Conservation (phyloP, 768 basidiomycete genomes). For the Gloeopeniophorella convolvens region DNA sequence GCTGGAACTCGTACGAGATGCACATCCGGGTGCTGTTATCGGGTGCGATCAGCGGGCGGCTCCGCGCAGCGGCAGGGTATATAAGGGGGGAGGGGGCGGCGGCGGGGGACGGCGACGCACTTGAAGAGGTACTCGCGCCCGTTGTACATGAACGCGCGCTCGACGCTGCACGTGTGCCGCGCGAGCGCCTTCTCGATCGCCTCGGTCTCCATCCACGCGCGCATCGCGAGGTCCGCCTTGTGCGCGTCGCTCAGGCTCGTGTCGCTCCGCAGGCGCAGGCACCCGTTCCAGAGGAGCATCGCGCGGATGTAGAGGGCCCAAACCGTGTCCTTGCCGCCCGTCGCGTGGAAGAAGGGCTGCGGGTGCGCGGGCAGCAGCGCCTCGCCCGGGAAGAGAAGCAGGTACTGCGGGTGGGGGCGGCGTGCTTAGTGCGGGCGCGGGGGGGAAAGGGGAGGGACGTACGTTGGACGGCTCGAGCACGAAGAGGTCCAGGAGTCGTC, state of each 20-base stretch:
- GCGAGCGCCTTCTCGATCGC: constrained; percentile 56
- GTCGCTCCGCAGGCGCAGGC: constrained; percentile 51
- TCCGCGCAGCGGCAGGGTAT: constrained; percentile 2
- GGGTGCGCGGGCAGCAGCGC: constrained; percentile 35
- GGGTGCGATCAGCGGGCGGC: constrained; percentile 12
- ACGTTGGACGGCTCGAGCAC: constrained; percentile 63
- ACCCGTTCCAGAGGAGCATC: constrained; percentile 69
- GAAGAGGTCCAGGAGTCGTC: constrained; percentile 39
- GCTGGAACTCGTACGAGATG: constrained; percentile 63
- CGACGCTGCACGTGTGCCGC: constrained; percentile 58
- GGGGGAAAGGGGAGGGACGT: constrained; percentile 24
- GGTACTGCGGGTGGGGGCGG: constrained; percentile 39
- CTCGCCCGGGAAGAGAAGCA: constrained; percentile 74
- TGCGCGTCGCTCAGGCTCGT: constrained; percentile 38
- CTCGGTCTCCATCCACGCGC: constrained; percentile 67
- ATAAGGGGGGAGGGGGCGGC: neutral
- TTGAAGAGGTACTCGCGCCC: constrained; percentile 74
- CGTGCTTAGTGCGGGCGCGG: neutral
- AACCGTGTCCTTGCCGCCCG: constrained; percentile 51
- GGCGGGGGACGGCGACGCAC: constrained; percentile 39
- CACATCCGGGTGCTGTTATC: constrained; percentile 55
- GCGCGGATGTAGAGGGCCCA: constrained; percentile 71
- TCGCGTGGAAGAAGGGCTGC: constrained; percentile 26
- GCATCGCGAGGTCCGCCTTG: constrained; percentile 55
- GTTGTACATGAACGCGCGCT: constrained; percentile 60